phyloP scores from a whole-genome alignment of 1,284 basidiomycete genomes.

The Retiboletus flavoniger region DNA sequence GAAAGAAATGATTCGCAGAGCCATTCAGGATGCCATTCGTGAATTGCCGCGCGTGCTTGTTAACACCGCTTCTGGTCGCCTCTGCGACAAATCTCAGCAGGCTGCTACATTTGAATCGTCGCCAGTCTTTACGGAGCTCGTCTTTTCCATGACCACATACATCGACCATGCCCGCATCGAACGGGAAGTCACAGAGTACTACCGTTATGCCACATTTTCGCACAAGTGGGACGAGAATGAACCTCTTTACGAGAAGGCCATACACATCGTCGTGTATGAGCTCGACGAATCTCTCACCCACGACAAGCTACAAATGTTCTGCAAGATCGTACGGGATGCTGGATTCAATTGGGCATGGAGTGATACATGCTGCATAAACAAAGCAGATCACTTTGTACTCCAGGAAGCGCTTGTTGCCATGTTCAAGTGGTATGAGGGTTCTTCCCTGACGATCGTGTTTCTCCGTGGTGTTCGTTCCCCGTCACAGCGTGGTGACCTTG shows the following conservation, averaged over 20 bases:
- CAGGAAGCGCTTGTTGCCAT: constrained; percentile 8
- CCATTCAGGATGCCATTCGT: background rate
- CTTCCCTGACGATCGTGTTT: background rate
- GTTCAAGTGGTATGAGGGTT: constrained; percentile 11
- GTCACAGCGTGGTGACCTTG: constrained; percentile 1
- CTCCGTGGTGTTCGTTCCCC: constrained; percentile 5
- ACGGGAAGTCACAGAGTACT: background rate
- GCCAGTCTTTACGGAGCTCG: background rate
- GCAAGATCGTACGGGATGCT: no score
- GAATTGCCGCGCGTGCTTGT: constrained; percentile 10
- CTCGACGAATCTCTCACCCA: background rate
- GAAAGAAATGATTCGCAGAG: background rate
- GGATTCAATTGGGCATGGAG: no score
- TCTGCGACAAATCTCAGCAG: background rate
- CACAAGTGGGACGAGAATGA: background rate
- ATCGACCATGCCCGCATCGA: background rate
- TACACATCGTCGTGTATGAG: background rate
- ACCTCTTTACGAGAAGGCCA: constrained; percentile 7
- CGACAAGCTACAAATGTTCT: constrained; percentile 11
- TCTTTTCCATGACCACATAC: background rate
- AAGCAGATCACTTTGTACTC: background rate
- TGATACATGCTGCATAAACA: constrained; percentile 6
- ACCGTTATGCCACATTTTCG: constrained; percentile 1
- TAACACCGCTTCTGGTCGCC: constrained; percentile 5
- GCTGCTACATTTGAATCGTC: background rate